Conservation (phyloP, 192 early-diverging fungal species). For the Irineochytrium annulatum region DNA sequence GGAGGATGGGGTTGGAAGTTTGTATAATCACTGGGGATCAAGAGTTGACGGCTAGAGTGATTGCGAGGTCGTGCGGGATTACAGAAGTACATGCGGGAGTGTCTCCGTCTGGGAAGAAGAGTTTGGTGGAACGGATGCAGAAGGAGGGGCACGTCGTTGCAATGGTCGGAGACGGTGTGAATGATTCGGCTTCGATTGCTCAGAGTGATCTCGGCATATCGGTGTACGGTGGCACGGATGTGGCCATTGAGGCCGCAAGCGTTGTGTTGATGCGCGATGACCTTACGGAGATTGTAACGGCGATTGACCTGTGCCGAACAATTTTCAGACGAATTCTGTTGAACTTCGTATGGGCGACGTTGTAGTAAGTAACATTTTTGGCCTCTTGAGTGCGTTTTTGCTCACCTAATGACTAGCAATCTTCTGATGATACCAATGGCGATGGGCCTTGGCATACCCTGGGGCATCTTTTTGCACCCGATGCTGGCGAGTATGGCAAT, state of each 20-base stretch:
- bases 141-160: conserved; percentile 57
- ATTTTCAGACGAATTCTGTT: conserved; percentile 82
- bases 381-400: neutral
- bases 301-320: conserved; percentile 74
- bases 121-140: conserved; percentile 72
- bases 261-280: conserved; percentile 91
- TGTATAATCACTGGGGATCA: conserved; percentile 96
- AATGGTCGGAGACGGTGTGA: conserved; percentile 96
- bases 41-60: conserved; percentile 71
- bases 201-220: conserved; percentile 85
- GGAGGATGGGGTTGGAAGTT: conserved; percentile 69
- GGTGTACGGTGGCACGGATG: conserved; percentile 85
- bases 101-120: conserved; percentile 83
- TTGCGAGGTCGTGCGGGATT: conserved; percentile 82
- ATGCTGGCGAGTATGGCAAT: conserved; percentile 93
- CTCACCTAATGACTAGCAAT: conserved; percentile 46
- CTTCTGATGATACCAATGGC: conserved; percentile 85
- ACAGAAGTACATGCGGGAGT: conserved; percentile 83
- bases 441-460: conserved; percentile 86
- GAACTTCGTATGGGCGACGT: conserved; percentile 86
- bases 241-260: conserved; percentile 90
- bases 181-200: conserved; percentile 90
- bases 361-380: conserved; percentile 16
- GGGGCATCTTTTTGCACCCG: conserved; percentile 79
- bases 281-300: conserved; percentile 78